phyloP scores from a whole-genome alignment of 208 protist species.

The Herpetomonas tarakana region DNA sequence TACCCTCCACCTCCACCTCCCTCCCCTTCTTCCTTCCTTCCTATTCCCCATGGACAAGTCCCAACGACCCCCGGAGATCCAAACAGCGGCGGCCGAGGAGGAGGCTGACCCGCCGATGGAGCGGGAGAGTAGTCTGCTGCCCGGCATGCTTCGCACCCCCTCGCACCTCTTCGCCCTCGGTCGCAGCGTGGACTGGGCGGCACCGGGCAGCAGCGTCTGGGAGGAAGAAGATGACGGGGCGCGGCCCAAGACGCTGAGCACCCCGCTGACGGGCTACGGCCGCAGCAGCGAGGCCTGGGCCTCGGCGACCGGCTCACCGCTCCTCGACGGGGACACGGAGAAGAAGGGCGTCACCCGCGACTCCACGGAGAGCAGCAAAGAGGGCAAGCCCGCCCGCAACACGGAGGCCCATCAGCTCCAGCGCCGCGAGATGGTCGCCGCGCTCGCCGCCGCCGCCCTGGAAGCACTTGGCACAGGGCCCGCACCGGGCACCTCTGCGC shows the following conservation, averaged over 20 bases:
- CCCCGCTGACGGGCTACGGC: slow-evolving; percentile 37
- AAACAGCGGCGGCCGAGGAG: not conserved
- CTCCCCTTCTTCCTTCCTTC: no score
- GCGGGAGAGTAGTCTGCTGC: slow-evolving; percentile 45
- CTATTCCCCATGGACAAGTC: slow-evolving; percentile 17
- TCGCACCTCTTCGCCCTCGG: slow-evolving; percentile 25
- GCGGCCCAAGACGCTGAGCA: slow-evolving; percentile 16
- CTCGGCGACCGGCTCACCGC: slow-evolving; percentile 17
- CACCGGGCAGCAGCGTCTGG: slow-evolving; percentile 47
- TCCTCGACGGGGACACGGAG: slow-evolving; percentile 10
- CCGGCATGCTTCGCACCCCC: slow-evolving; percentile 58
- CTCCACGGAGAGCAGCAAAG: not conserved
- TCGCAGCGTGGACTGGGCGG: slow-evolving; percentile 44
- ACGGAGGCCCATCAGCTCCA: not conserved
- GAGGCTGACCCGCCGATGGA: slow-evolving; percentile 5
- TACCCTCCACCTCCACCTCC: no score
- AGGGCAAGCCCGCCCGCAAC: slow-evolving; percentile 4
- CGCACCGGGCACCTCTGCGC: not conserved
- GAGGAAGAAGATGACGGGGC: slow-evolving; percentile 24
- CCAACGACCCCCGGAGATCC: slow-evolving; percentile 12
- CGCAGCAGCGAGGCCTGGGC: slow-evolving; percentile 28
- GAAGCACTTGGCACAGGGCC: slow-evolving; percentile 8
- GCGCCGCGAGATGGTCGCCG: slow-evolving; percentile 1
- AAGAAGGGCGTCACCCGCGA: slow-evolving; percentile 2
- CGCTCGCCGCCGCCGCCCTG: slow-evolving; percentile 20